These are phyloP conservation scores for Dactylonectria macrodidyma DNA, from an alignment of 2,329 filamentous ascomycete species.

Conservation along the genomic window DNA sequence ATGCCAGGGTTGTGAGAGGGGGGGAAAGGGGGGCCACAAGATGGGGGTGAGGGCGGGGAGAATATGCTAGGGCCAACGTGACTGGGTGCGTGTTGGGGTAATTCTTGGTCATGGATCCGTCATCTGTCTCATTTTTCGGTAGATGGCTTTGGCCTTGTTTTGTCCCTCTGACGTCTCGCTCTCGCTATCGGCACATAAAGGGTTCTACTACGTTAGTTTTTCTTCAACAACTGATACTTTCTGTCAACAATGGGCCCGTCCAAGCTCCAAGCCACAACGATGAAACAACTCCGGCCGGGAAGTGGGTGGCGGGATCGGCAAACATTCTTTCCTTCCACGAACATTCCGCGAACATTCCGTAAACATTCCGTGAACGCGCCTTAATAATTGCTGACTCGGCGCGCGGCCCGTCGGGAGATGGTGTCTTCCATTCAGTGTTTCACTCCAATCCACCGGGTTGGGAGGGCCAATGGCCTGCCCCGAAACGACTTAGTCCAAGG, in stretches of 20 bases:
- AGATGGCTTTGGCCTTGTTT: neutral
- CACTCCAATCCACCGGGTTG: neutral
- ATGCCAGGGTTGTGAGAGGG: slow-evolving; percentile 1
- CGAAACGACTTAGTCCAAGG: slow-evolving; percentile 1
- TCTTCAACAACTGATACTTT: slow-evolving; percentile 9
- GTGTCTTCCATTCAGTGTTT: slow-evolving; percentile 3
- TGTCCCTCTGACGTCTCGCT: neutral
- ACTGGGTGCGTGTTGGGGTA: neutral
- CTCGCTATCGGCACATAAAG: neutral
- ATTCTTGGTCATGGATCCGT: neutral
- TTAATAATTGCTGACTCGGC: slow-evolving; percentile 20
- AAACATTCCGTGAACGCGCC: slow-evolving; percentile 19
- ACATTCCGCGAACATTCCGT: slow-evolving; percentile 15
- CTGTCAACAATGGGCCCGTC: neutral
- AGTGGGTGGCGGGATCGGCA: slow-evolving; percentile 5
- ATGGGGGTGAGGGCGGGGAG: neutral
- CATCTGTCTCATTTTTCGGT: neutral
- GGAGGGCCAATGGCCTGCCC: neutral
- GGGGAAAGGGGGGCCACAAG: neutral
- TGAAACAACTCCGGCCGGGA: neutral
- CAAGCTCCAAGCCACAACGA: neutral
- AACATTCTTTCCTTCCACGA: slow-evolving; percentile 20
- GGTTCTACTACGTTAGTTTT: neutral
- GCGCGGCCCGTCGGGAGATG: slow-evolving; percentile 17
- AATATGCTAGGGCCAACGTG: neutral